phyloP scores from a whole-genome alignment of 164 flowering plant genomes.

The Litsea cubeba region DNA sequence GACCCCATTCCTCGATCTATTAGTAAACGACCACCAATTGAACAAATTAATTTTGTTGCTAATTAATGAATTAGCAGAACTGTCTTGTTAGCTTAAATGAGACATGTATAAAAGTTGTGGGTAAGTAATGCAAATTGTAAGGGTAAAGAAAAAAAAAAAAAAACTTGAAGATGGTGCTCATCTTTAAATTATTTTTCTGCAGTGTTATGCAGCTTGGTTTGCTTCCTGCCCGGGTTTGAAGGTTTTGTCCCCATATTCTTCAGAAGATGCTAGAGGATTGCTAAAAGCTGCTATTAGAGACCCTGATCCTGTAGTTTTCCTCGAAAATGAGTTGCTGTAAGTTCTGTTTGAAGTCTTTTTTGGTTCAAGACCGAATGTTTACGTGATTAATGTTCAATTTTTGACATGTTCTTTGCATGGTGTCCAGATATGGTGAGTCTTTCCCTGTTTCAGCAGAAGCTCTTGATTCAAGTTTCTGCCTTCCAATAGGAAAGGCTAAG shows the following conservation, averaged over 20 bases:
- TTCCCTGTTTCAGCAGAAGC: conserved; percentile 85
- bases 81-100: no score
- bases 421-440: conserved; percentile 83
- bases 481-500: conserved; percentile 94
- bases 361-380: neutral
- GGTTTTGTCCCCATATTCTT: conserved; percentile 70
- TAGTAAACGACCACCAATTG: no score
- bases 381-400: neutral
- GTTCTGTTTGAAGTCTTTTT: neutral
- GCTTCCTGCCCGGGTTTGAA: conserved; percentile 76
- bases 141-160: neutral
- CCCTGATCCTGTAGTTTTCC: conserved; percentile 81
- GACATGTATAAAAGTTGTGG: no score
- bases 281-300: conserved; percentile 80
- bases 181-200: conserved; percentile 11
- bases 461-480: conserved; percentile 80
- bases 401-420: neutral
- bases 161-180: neutral
- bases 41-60: no score
- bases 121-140: no score
- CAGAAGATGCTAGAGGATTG: conserved; percentile 86
- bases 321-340: conserved; percentile 88
- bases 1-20: no score
- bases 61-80: no score
- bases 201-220: conserved; percentile 88